phyloP scores from a whole-genome alignment of 2,329 filamentous ascomycete species.

The Alternaria triticina region DNA sequence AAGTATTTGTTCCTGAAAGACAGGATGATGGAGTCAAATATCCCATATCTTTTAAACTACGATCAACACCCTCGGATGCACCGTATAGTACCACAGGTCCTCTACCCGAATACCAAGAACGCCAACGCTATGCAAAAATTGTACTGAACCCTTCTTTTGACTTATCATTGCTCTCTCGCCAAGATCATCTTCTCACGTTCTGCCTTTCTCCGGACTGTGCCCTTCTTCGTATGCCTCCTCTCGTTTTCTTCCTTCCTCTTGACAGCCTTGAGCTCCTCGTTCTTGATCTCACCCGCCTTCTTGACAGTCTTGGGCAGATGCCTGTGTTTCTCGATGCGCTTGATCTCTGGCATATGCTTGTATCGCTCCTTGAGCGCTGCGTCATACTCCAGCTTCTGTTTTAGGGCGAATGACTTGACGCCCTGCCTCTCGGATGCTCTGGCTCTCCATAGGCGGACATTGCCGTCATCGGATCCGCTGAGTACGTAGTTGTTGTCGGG shows the following conservation, averaged over 20 bases:
- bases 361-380: slow-evolving; percentile 82
- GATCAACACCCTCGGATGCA: not conserved
- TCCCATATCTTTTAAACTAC: not conserved
- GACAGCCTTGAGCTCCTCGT: slow-evolving; percentile 82
- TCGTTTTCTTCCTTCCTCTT: slow-evolving; percentile 95
- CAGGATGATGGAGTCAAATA: not conserved
- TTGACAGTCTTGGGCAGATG: slow-evolving; percentile 92
- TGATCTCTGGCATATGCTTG: slow-evolving; percentile 94
- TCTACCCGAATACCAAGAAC: slow-evolving; percentile 20
- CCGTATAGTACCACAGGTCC: not conserved
- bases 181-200: slow-evolving; percentile 95
- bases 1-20: not conserved
- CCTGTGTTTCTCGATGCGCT: slow-evolving; percentile 86
- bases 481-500: slow-evolving; percentile 90
- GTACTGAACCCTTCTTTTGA: slow-evolving; percentile 1
- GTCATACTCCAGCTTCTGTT: slow-evolving; percentile 91
- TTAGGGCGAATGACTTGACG: slow-evolving; percentile 82
- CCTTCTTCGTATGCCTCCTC: slow-evolving; percentile 86
- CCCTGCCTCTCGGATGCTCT: slow-evolving; percentile 83
- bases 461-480: slow-evolving; percentile 91
- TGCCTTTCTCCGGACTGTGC: slow-evolving; percentile 72
- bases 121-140: slow-evolving; percentile 43
- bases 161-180: slow-evolving; percentile 64
- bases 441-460: slow-evolving; percentile 86
- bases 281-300: slow-evolving; percentile 95